Evolutionary conservation across 805 yeast species (phyloP), one percentile per base, ranked within the genome.

Genomic region (Middelhovenomyces tepae): DNA sequence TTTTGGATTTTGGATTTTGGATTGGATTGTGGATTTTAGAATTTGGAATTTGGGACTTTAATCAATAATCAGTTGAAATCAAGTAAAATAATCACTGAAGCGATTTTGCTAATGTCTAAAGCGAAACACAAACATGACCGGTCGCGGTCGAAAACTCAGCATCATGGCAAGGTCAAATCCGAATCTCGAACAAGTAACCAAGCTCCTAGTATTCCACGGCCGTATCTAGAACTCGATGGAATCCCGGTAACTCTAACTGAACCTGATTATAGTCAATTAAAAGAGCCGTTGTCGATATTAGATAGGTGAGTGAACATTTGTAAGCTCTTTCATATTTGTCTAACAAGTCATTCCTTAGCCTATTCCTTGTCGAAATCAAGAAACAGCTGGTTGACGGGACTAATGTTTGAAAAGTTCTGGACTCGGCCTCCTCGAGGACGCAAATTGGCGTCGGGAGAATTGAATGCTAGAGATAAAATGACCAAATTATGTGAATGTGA

Each of bases 401-500:
- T 69, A 22, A 73, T 85, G 68, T 86, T 89, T 48, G 73, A 73
- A 38, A 64, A 79, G 29, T 84, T 76, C 46, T 89, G 96, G 95
- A 67, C 78, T 5, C 74, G 80, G 39, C 80, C 78, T 34, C 69
- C 75, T 38, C 56, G 75, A 35, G 69, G 76, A 41, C 67, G 65
- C 35, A 72, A 61, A 53, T 65, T 53, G 39, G 52, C 64, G 39
- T 47, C 60, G 40, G 56, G 59, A 26, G 68, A 59, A 46, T 57
- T 51, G n/a, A 73, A 71, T 50, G 78, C 82, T 4, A 63, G 93
- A 46, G 96, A 89, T 43, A 76, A 76, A 36, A 86, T 87, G 95
- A 78, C 85, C 39, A 86, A 85, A 51, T 60, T 91, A 36, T 74
- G 89, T 45, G 95, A 87, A 45, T 75, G 87, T 39, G 59, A 62